These are phyloP conservation scores for Phytophthora crassamura DNA, from an alignment of 352 stramenopile species.

Conservation along the genomic window DNA sequence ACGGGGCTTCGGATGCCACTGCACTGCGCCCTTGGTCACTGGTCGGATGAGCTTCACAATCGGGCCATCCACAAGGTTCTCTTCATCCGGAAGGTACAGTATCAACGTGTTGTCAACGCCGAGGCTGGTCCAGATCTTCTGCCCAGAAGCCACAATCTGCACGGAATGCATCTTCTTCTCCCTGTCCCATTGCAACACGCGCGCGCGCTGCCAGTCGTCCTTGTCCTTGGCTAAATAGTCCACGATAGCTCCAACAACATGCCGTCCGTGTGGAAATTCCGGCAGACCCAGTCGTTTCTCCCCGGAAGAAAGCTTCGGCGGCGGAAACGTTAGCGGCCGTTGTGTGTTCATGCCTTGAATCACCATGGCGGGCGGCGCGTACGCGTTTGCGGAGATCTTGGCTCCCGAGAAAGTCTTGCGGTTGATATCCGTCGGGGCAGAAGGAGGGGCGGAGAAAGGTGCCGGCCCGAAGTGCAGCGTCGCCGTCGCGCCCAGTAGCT, in stretches of 20 bases:
- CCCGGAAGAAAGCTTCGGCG: conserved; percentile 8
- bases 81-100: conserved; percentile 66
- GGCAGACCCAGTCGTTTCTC: conserved; percentile 55
- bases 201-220: conserved; percentile 74
- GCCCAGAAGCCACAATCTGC: conserved; percentile 58
- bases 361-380: conserved; percentile 48
- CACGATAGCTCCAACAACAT: conserved; percentile 71
- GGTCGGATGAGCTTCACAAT: conserved; percentile 71
- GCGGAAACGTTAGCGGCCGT: conserved; percentile 57
- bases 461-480: conserved; percentile 40
- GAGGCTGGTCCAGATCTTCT: conserved; percentile 71
- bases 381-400: conserved; percentile 49
- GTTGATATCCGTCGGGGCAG: conserved; percentile 29
- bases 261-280: conserved; percentile 54
- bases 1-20: conserved; percentile 80
- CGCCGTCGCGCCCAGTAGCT: conserved; percentile 52
- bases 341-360: conserved; percentile 53
- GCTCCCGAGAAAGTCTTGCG: conserved; percentile 37
- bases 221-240: conserved; percentile 76
- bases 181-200: conserved; percentile 73
- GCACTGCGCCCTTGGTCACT: conserved; percentile 50
- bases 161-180: conserved; percentile 74
- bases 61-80: conserved; percentile 60
- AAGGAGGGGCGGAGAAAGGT: conserved; percentile 15
- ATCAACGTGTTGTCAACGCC: conserved; percentile 67